A percentile compares a stretch with the other conserved stretches of the same genome.
Conservation (phyloP, 225 moss, liverwort and hornwort genomes). For the Marchantia polymorpha region DNA sequence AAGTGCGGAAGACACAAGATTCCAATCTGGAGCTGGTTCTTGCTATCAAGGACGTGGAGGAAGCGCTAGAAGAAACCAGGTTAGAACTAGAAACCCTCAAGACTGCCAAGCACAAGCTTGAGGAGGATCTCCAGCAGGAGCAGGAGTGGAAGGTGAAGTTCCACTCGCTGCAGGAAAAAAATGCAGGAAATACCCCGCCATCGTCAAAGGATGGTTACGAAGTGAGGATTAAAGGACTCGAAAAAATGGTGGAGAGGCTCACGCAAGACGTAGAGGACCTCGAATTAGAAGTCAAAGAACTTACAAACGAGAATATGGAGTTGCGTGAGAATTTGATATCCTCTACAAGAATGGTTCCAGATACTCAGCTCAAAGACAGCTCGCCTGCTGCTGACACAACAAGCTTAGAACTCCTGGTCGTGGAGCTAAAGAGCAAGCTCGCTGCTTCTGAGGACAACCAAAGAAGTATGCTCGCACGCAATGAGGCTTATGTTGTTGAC, state of each 20-base stretch:
- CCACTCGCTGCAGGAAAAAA: too few species aligned
- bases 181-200: constrained; percentile 45
- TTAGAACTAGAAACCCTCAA: constrained; percentile 41
- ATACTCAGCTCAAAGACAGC: constrained; percentile 6
- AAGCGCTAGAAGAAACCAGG: constrained; percentile 47
- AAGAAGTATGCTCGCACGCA: constrained; percentile 20
- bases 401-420: constrained; percentile 24
- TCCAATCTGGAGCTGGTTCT: constrained; percentile 72
- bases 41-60: constrained; percentile 79
- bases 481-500: constrained; percentile 31
- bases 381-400: constrained; percentile 20
- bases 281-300: constrained; percentile 64
- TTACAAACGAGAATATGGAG: constrained; percentile 75
- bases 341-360: constrained; percentile 40
- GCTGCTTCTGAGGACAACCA: constrained; percentile 29
- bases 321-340: constrained; percentile 57
- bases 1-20: constrained; percentile 83
- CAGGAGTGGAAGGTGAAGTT: constrained; percentile 33
- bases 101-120: constrained; percentile 30
- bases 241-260: constrained; percentile 79
- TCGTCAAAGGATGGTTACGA: constrained; percentile 47
- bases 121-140: too few species aligned
- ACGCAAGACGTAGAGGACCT: constrained; percentile 86
- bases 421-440: constrained; percentile 34
- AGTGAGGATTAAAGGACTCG: constrained; percentile 55